Conservation (phyloP, 2,329 filamentous ascomycete genomes). For the Pseudogymnoascus sp. region DNA sequence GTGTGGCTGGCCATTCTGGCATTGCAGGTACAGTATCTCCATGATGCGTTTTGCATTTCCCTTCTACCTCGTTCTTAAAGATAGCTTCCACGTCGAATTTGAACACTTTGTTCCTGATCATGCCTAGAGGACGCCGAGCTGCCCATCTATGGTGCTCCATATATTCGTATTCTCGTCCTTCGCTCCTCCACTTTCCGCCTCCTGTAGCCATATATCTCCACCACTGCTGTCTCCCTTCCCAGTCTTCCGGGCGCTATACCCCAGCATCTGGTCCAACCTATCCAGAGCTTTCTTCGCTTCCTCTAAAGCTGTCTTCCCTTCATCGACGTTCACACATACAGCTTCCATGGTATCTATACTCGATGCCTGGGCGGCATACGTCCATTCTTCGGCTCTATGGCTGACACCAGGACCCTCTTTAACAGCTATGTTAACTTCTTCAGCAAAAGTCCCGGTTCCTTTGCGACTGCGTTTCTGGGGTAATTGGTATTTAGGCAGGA, state of each 20-base stretch:
- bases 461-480: slow-evolving; percentile 24
- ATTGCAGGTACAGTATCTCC: neutral
- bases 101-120: neutral
- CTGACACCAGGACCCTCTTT: slow-evolving; percentile 34
- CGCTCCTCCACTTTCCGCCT: neutral
- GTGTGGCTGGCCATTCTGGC: neutral
- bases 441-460: slow-evolving; percentile 29
- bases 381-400: slow-evolving; percentile 46
- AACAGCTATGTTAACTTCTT: slow-evolving; percentile 36
- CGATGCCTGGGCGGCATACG: slow-evolving; percentile 50
- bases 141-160: slow-evolving; percentile 25
- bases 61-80: neutral
- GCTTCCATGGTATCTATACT: slow-evolving; percentile 49
- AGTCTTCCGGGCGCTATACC: neutral
- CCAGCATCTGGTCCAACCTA: slow-evolving; percentile 33
- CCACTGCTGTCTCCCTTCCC: neutral
- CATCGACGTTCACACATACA: slow-evolving; percentile 51
- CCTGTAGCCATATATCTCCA: neutral
- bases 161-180: slow-evolving; percentile 17
- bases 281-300: slow-evolving; percentile 39
- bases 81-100: neutral
- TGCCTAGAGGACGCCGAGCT: slow-evolving; percentile 19
- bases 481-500: slow-evolving; percentile 45
- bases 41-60: neutral
- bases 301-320: slow-evolving; percentile 47